Evolutionary conservation across 352 stramenopile species (phyloP), one percentile per base, ranked within the genome.

Genomic region (Globisporangium ultimum): DNA sequence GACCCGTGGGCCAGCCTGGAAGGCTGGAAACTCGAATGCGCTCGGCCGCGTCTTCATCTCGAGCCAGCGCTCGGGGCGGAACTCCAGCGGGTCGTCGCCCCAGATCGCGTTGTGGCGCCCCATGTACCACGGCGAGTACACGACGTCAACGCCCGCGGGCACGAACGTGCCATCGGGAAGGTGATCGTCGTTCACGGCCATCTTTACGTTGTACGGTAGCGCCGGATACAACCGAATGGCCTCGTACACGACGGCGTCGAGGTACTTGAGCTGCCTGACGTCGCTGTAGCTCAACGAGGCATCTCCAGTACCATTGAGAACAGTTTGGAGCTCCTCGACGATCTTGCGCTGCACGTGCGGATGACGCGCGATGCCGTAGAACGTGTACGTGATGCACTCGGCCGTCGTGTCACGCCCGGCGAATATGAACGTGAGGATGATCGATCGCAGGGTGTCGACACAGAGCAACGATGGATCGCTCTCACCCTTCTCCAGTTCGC

Each of bases 71-170:
- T 92, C 78, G 2, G 87, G 84, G 6, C 71, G 71, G 52, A 93
- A 91, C 17, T 65, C 60, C 0, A 78, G 53, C 0, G 77, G 66
- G 49, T 91, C 68, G 3, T 66, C 52, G 17, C 71, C 70, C 17
- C 84, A 38, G 15, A 52, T 20, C 12, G 59, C 45, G 12, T 70
- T 63, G 40, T 83, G 63, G 46, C 84, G 78, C 0, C 84, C 85
- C 83, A 94, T 95, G 48, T 66, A 82, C 70, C 81, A 96, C 24
- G 84, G 81, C 49, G 72, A 80, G 65, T 89, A 95, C 36, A 84
- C 70, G 14, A 93, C 41, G 13, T 84, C 76, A 2, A 71, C 72
- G 18, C 84, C 86, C 17, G 76, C 75, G 17, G 75, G 76, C 0
- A 96, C 75, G 40, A 87, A 87, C 8, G 84, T 93, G 13, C 52